Evolutionary conservation across 148 eudicot genomes (phyloP), one percentile per base, ranked within the genome.

Genomic region (Spergularia bocconei): DNA sequence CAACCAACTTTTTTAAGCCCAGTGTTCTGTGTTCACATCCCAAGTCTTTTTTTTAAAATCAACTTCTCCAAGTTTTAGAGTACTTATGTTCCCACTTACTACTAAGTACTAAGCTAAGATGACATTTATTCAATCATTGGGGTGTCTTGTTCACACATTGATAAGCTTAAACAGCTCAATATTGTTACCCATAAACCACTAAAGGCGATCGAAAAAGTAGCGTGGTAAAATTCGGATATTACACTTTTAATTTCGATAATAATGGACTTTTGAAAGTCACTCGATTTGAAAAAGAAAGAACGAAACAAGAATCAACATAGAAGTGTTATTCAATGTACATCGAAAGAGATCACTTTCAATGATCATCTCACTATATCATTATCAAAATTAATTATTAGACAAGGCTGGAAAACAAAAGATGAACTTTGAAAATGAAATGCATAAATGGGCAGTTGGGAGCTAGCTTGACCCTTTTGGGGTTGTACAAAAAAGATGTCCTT

Each of bases 371-470:
- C 67, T 13, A 44, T 44, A 44, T 44, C 4, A 44, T 6, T 44
- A 44, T 44, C 48, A 44, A 44, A 44, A 44, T 41, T 44, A 47
- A 50, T 47, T 11, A 21, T 21, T 9, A 23, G 12, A 57, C 17
- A 7, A 4, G 23, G 19, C 13, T 5, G 54, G 14, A 71, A 71
- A 41, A 21, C 9, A 54, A 16, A 17, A 70, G 2, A 44, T 2
- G 38, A 53, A 36, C 6, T 13, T 59, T 69, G 50, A 47, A 19
- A 15, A 62, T 48, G 69, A 62, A 41, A 38, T 44, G 58, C 29
- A 47, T 60, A 60, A 70, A 69, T 73, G 76, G 29, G 48, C 12
- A 73, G 23, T 54, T 54, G 38, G 52, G 67, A 15, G 48, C 8
- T 44, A 29, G 48, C 48, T 44, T 44, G 48, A 9, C 2, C 36